Base-by-base conservation (phyloP, 2,329 filamentous ascomycete genomes). In the Clathrospora elynae region DNA sequence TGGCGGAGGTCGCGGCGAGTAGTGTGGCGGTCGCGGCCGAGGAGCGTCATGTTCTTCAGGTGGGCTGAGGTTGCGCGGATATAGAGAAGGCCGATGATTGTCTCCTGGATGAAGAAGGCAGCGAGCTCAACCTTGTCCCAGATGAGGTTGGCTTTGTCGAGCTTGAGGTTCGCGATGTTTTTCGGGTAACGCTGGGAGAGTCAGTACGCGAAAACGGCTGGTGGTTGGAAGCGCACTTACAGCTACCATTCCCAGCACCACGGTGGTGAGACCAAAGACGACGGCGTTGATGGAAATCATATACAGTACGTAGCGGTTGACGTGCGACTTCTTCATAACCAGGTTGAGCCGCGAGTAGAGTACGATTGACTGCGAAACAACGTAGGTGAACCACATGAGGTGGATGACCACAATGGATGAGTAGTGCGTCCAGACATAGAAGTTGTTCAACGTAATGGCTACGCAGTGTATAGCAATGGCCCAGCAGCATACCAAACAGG, bases 331-430 rank as follows among this genome's bases (percentile, higher is more conserved):
- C 7, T 50, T 42, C 3, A 82, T 59, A 4, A 85, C 73, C 1
- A 85, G 70, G 55, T 83, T 79, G 1, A 85, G 72, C 4, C 82
- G 73, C 2, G 81, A 84, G 66, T 81, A 85, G 0, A 85, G 68
- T 0, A 85, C 81, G 8, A 84, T 43, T 0, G 77, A 76, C 57
- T 83, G 80, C 1, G 80, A 79, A 0, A 80, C 81, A 0, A 84
- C 78, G 75, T 82, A 82, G 2, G 67, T 57, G 59, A 76, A 77
- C 77, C 81, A 79, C 5, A 78, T 79, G 2, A 84, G 42, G n/a
- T 71, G 73, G 44, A 84, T 55, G 41, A 71, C 63, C 30, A 73
- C 70, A 26, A 75, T 50, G 11, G 73, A 41, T 2, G 31, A 47
- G 43, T 16, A 72, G 3, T 72, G 67, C 2, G 70, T 66, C 25